Percentiles rank a stretch among this genome's conserved stretches.
phyloP scores from a whole-genome alignment of 225 moss, liverwort and hornwort genomes.

The Pleurozium schreberi region DNA sequence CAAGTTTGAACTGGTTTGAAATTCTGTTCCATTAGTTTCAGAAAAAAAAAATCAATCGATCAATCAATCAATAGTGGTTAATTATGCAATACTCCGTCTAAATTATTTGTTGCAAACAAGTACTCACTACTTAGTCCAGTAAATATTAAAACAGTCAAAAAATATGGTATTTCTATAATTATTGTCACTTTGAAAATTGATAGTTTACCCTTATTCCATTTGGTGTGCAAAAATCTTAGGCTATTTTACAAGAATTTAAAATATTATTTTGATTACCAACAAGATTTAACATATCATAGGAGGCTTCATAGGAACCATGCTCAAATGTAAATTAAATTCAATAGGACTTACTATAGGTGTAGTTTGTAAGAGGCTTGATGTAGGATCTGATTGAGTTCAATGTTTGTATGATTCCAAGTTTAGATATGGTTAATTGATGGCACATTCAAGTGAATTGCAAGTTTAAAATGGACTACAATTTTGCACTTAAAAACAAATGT shows the following conservation, averaged over 20 bases:
- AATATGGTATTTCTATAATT: too few relatives aligned
- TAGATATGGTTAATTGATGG: neutral
- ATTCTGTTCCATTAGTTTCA: too few relatives aligned
- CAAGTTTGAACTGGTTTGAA: too few relatives aligned
- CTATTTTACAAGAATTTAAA: neutral
- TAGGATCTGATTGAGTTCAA: neutral
- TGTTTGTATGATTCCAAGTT: neutral
- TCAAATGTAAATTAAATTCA: neutral
- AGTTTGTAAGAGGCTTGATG: neutral
- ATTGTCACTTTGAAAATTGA: neutral
- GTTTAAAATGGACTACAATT: neutral
- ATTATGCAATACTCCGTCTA: neutral
- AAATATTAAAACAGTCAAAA: too few relatives aligned
- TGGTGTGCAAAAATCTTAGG: accelerated
- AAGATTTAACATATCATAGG: neutral
- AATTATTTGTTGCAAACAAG: neutral
- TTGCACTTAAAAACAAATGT: neutral
- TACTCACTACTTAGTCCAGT: too few relatives aligned
- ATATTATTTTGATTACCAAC: neutral
- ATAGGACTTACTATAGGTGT: neutral
- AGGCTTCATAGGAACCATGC: neutral
- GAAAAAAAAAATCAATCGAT: too few relatives aligned
- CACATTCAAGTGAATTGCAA: neutral
- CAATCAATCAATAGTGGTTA: too few relatives aligned
- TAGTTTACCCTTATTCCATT: neutral